Evolutionary conservation across 78 protist genomes (phyloP), one percentile per base, ranked within the genome.

Genomic region (Dictyostelium purpureum): DNA sequence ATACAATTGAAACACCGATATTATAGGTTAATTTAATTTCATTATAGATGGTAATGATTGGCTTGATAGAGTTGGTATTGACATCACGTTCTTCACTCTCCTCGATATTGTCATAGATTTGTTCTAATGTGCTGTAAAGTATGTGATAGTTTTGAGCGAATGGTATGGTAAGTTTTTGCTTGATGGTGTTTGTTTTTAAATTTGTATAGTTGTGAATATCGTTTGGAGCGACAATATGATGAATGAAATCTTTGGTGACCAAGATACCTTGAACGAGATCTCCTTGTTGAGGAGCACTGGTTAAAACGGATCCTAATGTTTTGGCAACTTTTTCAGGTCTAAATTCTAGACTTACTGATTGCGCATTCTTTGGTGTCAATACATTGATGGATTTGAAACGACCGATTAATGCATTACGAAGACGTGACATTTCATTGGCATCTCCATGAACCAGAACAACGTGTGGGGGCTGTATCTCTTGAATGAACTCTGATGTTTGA

Each of bases 371-470:
- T 24, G 96, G 96, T 40, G 94, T 82, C 35, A 76, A 12, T 2
- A 94, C 82, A 49, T 43, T 61, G 69, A 94, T 66, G 0, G 79
- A 73, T 26, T 38, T 70, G 47, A 83, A 95, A 40, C 80, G 94
- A 2, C 88, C 59, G 18, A 49, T 49, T 18, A 98, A 79, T 0
- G 76, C 56, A 19, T 67, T 26, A 45, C 88, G 69, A 56, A 98
- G 77, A 28, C 94, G 83, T 6, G 69, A 79, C 98, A 97, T 97
- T 54, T 94, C 95, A 31, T 61, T 71, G 31, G 75, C 75, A 52
- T 97, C 98, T 45, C 99, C 99, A 76, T 98, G 99, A 19, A 98
- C 99, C 33, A 98, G 94, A 6, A 92, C 79, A 7, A 97, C 52
- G 67, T 96, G 95, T 6, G 94, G 89, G 21, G 99, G 96, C 18